phyloP scores from a whole-genome alignment of 2,329 filamentous ascomycete species.

The Diaporthe citrichinensis region DNA sequence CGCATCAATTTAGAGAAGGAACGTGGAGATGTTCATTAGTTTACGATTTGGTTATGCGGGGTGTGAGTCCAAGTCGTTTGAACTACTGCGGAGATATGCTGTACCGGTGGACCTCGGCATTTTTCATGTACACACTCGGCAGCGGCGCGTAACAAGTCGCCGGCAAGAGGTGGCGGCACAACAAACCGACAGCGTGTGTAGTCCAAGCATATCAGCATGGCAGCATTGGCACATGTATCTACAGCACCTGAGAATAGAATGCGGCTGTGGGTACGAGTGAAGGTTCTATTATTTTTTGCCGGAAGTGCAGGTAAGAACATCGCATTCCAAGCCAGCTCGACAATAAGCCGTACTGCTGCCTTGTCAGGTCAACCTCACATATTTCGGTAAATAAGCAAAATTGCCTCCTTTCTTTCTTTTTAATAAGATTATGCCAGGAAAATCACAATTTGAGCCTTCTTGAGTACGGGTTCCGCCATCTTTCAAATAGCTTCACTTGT shows the following conservation, averaged over 20 bases:
- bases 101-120: constrained; percentile 27
- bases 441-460: not conserved
- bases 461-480: not conserved
- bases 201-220: too few species aligned
- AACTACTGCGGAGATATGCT: constrained; percentile 9
- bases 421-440: not conserved
- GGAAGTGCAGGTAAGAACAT: too few species aligned
- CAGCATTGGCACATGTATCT: not conserved
- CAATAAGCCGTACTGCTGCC: too few species aligned
- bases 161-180: not conserved
- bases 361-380: too few species aligned
- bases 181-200: not conserved
- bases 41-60: not conserved
- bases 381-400: too few species aligned
- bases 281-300: too few species aligned
- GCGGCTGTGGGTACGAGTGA: too few species aligned
- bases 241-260: not conserved
- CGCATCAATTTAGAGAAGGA: too few species aligned
- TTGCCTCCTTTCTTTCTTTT: not conserved
- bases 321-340: too few species aligned
- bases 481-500: not conserved
- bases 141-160: not conserved
- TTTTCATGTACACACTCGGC: not conserved
- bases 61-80: not conserved
- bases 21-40: not conserved